Base-by-base conservation (phyloP, 2,329 filamentous ascomycete species). In the Apiospora pterosperma region DNA sequence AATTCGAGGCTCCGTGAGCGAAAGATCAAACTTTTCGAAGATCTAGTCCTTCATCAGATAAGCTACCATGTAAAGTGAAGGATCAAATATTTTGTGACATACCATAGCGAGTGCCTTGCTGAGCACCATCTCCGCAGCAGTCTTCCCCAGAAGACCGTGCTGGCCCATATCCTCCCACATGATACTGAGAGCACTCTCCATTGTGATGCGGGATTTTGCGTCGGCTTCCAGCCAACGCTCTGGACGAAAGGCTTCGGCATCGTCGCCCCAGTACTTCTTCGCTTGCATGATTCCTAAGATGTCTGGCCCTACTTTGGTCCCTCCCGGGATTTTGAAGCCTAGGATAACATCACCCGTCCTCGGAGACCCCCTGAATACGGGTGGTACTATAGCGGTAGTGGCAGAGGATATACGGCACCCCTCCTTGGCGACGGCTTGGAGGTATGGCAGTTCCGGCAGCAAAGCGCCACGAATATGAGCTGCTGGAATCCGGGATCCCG, bases 191-290 rank as follows among this genome's bases (percentile, higher is more conserved):
- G 82, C 5, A 5, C 68, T 68, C 31, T 74, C 69, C 71, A 78
- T 79, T 25, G 69, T 70, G 21, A 70, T 69, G 38, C 70, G 67
- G 19, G 73, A 70, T 2, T 70, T 69, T 0, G 64, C 63, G 12
- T 76, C 73, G 0, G 70, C 73, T 65, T 79, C 73, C 16, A 83
- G 65, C 79, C 81, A 83, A 28, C 81, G 72, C 36, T 81, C 80
- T 0, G 81, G 82, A 12, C 77, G 72, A 68, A 79, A 84, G 0
- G 66, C 62, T 31, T 74, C 69, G 12, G 70, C 71, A 31, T 74
- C 74, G 4, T 64, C 36, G 16, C 74, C 78, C 68, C 65, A 79
- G 67, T 59, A 77, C 70, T 69, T 79, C 74, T 55, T 74, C 61
- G 76, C 70, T 8, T 75, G 74, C 68, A 78, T 76, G 21, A 81